Evolutionary conservation across 805 yeast species (phyloP).

Genomic region (Kazachstania bromeliacearum): DNA sequence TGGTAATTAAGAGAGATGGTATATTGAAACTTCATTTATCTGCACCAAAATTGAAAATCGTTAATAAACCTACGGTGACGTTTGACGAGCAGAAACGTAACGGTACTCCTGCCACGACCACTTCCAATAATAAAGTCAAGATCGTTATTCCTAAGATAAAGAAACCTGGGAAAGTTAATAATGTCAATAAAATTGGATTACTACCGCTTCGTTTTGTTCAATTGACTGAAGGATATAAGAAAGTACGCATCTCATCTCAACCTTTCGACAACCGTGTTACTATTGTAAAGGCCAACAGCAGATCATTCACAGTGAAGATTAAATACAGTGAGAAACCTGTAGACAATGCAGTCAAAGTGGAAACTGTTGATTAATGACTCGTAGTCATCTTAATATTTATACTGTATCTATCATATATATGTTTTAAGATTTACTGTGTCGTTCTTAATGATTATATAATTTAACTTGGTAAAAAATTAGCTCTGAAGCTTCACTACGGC

Average conservation of each 20-base stretch:
- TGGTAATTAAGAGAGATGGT: constrained; percentile 52
- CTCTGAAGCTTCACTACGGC: too few species aligned
- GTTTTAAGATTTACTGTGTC: background rate
- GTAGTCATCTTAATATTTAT: too few species aligned
- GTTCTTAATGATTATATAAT: background rate
- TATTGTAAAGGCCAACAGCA: constrained; percentile 21
- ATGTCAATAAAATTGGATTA: constrained; percentile 21
- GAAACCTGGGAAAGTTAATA: constrained; percentile 10
- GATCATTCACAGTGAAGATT: constrained; percentile 24
- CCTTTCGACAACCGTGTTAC: constrained; percentile 31
- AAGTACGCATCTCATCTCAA: constrained; percentile 33
- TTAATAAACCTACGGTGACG: constrained; percentile 5
- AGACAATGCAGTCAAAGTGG: too few species aligned
- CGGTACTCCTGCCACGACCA: background rate
- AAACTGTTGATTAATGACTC: too few species aligned
- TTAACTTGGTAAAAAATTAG: too few species aligned
- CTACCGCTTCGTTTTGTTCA: constrained; percentile 36
- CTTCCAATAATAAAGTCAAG: constrained; percentile 10
- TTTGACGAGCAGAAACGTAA: constrained; percentile 1
- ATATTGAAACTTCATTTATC: constrained; percentile 23
- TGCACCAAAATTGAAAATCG: constrained; percentile 14
- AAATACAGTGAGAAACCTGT: too few species aligned
- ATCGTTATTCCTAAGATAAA: constrained; percentile 5
- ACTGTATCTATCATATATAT: too few species aligned
- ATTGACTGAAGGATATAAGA: constrained; percentile 30